Base-by-base conservation (phyloP, 805 yeast species). In the Cyberlindnera mrakii region DNA sequence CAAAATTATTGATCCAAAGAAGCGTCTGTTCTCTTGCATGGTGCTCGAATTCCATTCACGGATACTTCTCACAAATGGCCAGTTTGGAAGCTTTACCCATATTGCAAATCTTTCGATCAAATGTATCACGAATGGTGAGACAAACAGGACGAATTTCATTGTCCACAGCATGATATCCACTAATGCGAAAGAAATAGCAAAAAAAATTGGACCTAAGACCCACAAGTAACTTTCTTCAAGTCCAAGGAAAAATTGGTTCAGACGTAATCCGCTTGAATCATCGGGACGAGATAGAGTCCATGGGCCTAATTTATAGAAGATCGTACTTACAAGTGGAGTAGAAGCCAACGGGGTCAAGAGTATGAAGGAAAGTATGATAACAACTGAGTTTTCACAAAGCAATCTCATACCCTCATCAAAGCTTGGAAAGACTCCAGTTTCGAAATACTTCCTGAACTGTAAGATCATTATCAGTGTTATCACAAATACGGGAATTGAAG, bases 211-310 rank as follows among this genome's bases (percentile, higher is more conserved):
- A 1, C 86, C 90, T 30, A 83, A 60, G 44, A 77, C 68, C 67
- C 79, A 76, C 33, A 79, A 55, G 15, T 68, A 67, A 13, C 59
- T 53, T 45, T 82, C 88, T 46, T 80, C 76, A 3, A 83, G 58
- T 0, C 96, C 96, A 38, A 87, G 59, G 54, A 74, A 84, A 53
- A 76, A 78, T n/a, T 77, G 68, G 54, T 84, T 81, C 30, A 75
- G 48, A 30, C 62, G 56, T 33, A 70, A 70, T 37, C 70, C 60
- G 37, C 67, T 65, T 43, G 73, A 60, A 31, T 75, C 71, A 36
- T 65, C 62, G 3, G 74, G 67, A 40, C 72, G 68, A 15, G 72
- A 72, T 4, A 74, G 55, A 3, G 70, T 73, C 8, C 75, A 75
- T 2, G 82, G 87, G 58, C 80, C 88, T 30, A 74, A 53, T 30